These are phyloP conservation scores for Primulina tabacum DNA, from an alignment of 257 asterid genomes.

Conservation along the genomic window DNA sequence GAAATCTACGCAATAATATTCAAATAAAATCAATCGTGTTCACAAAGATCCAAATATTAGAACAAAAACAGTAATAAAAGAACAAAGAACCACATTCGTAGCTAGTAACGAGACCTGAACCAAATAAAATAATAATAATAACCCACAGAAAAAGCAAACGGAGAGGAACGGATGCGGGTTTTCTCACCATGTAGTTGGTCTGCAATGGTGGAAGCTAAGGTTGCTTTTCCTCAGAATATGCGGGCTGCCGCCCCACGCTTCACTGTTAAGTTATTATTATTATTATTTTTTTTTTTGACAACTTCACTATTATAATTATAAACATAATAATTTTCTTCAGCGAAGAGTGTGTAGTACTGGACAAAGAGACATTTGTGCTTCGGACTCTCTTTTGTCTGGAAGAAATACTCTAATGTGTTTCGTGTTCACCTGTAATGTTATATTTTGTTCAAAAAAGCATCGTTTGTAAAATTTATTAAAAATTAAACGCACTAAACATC, in stretches of 20 bases:
- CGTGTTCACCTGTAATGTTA: no score
- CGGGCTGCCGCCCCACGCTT: not conserved
- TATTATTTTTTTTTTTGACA: no score
- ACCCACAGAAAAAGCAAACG: not conserved
- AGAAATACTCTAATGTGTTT: no score
- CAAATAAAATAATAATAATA: not conserved
- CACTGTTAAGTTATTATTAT: not conserved
- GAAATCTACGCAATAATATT: not conserved
- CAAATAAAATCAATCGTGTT: not conserved
- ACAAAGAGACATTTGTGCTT: no score
- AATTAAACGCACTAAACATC: no score
- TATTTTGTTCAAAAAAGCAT: no score
- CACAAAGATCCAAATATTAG: conserved; percentile 16
- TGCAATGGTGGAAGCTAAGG: conserved; percentile 17
- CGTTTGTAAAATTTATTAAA: no score
- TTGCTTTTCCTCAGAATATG: conserved; percentile 14
- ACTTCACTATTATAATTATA: no score
- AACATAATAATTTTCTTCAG: no score
- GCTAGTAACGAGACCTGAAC: not conserved
- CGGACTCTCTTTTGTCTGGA: no score
- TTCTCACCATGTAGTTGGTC: conserved; percentile 43
- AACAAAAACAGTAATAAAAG: not conserved
- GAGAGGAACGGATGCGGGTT: conserved; percentile 19
- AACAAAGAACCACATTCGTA: not conserved
- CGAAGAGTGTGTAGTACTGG: no score